Evolutionary conservation across 108 stramenopile species (phyloP), one percentile per base, ranked within the genome.

Genomic region (Fragilaria radians): DNA sequence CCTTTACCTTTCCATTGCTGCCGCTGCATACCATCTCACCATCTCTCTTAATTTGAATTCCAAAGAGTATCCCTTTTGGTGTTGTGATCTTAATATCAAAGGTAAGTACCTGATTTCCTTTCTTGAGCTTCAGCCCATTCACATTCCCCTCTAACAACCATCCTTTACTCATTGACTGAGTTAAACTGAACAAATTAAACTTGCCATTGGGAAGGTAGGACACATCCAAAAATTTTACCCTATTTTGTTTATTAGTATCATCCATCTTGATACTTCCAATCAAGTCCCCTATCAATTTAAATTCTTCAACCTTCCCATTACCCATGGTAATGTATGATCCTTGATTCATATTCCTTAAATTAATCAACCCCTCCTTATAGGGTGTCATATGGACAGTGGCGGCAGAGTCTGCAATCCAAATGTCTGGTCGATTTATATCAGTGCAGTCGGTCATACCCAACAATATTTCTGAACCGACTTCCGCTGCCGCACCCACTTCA

Each of bases 71-170:
- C n/a, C n/a, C n/a, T n/a, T n/a, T n/a, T n/a, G n/a, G n/a, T n/a
- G n/a, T n/a, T n/a, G n/a, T n/a, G 22, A 76, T 59, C 58, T 52
- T 51, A 30, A 72, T 77, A 28, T 77, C 76, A 48, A 77, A 77
- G 4, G 11, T 21, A 24, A 77, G 11, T 25, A 28, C 28, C 22
- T 1, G 5, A n/a, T 31, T 30, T 4, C 65, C 67, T 52, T 74
- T 74, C 2, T 14, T 29, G 26, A 74, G n/a, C 26, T 26, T 17
- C 2, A 71, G 67, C 1, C 28, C 56, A 2, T 66, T 32, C 4
- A 22, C 55, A 48, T 72, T 58, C 4, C 76, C 76, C 0, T 25
- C 19, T 21, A 77, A 26, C 1, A 31, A 47, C 70, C 70, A 77
- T 27, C 76, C 76, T 23, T 57, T 45, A 4, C 11, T 56, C 33